Base-by-base conservation (phyloP, 208 protist species). In the Crithidia thermophila region DNA sequence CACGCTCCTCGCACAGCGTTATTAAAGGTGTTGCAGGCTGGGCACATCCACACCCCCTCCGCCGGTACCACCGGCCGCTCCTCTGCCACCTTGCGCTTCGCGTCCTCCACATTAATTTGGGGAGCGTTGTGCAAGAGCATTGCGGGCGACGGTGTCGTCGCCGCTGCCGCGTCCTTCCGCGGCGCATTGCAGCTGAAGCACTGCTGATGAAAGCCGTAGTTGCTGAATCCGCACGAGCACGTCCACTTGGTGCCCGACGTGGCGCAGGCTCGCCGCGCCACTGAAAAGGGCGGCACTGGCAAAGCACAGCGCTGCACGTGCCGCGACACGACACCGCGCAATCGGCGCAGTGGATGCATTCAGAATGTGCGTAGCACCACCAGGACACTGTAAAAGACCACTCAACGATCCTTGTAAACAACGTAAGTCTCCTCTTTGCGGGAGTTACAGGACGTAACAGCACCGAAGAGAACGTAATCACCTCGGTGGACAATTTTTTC, bases 171-270 rank as follows among this genome's bases (percentile, higher is more conserved):
- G 11, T 52, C 64, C 8, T 55, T 18, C 14, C 74, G 79, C 16
- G 52, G 16, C 7, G 47, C 30, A 33, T 82, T 72, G 61, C 88
- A 94, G 40, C 85, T 75, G 70, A 91, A 91, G 59, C 88, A 94
- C 34, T 68, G 45, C 6, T 36, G 25, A 11, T 85, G 82, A 31
- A 87, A 91, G 11, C 70, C 63, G 55, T 84, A 91, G 58, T 94
- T 94, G 23, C 52, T 61, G 51, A 94, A 88, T 8, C 88, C 88
- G 64, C 88, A 94, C 8, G 56, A 27, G 57, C 88, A 94, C 25
- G 50, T 75, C 85, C 88, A 94, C 37, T 53, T 42, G 7, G 53
- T 10, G 14, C 34, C 63, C 2, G 39, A 27, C 14, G 63, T 13
- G n/a, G 39, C 28, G 42, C 47, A 52, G 63, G 18, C n/a, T 23